Conservation (phyloP, 352 stramenopile species). For the Thalassiosira sp. region DNA sequence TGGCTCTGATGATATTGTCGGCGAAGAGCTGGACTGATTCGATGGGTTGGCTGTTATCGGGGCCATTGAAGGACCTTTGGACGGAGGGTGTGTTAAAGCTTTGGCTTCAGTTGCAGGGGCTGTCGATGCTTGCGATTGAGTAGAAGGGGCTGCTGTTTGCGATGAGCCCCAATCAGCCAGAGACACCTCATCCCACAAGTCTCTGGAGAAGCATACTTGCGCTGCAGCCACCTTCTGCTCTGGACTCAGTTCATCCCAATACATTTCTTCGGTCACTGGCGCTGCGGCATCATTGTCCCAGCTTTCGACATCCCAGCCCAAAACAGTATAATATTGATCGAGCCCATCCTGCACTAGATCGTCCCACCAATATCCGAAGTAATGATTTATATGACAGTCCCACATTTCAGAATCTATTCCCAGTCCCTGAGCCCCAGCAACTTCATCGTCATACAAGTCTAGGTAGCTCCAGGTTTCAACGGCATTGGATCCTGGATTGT, state of each 20-base stretch:
- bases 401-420: conserved; percentile 38
- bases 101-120: too few species aligned
- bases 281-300: conserved; percentile 20
- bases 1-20: neutral
- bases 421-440: conserved; percentile 6
- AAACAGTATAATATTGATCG: conserved; percentile 11
- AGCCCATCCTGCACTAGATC: conserved; percentile 19
- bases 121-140: too few species aligned
- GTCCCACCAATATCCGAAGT: conserved; percentile 37
- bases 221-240: conserved; percentile 29
- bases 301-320: conserved; percentile 26
- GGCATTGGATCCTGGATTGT: conserved; percentile 13
- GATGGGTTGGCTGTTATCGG: neutral
- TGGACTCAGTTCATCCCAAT: conserved; percentile 35
- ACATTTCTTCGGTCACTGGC: conserved; percentile 28
- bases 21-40: neutral
- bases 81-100: neutral
- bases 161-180: too few species aligned
- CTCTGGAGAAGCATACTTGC: conserved; percentile 38
- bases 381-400: conserved; percentile 54
- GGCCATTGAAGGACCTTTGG: neutral
- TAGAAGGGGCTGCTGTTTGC: too few species aligned
- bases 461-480: conserved; percentile 17
- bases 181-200: conserved; percentile 35
- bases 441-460: conserved; percentile 22